Conservation (phyloP, 2,329 filamentous ascomycete genomes). For the Ascomycota sp. region DNA sequence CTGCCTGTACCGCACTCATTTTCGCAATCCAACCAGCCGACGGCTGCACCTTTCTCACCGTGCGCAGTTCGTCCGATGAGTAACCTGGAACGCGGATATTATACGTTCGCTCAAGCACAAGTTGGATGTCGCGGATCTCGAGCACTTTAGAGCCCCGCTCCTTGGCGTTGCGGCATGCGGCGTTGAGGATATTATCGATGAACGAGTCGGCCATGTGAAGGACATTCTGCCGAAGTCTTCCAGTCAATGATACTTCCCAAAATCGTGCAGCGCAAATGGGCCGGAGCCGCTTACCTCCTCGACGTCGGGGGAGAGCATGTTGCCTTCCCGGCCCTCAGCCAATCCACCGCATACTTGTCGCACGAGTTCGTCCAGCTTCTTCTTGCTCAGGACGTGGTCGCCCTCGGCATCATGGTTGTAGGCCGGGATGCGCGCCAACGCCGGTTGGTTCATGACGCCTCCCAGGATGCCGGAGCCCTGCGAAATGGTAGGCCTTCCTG, state of each 20-base stretch:
- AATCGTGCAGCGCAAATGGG: neutral
- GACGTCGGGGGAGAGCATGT: conserved; percentile 72
- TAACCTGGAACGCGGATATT: conserved; percentile 90
- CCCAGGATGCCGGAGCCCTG: conserved; percentile 58
- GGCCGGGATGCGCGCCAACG: conserved; percentile 58
- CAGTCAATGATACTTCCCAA: too few relatives aligned
- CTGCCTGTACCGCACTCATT: conserved; percentile 89
- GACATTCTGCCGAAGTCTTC: conserved; percentile 41
- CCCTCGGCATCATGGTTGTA: conserved; percentile 83
- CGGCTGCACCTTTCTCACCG: conserved; percentile 82
- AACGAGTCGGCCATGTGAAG: conserved; percentile 85
- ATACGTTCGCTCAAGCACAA: conserved; percentile 66
- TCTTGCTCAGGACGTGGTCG: conserved; percentile 88
- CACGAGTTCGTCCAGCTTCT: conserved; percentile 89
- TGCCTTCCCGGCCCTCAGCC: conserved; percentile 50
- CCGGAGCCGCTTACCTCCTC: conserved; percentile 54
- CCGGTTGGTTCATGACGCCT: conserved; percentile 74
- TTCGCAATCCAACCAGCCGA: conserved; percentile 82
- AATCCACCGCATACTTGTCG: conserved; percentile 77
- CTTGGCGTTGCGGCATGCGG: conserved; percentile 81
- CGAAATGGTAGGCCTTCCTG: conserved; percentile 63
- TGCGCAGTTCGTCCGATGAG: conserved; percentile 81
- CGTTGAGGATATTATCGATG: conserved; percentile 73
- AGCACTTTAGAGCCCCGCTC: conserved; percentile 77
- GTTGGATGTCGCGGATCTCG: conserved; percentile 71